Evolutionary conservation across 208 protist species (phyloP).

Genomic region (Vickermania ingenoplastis): DNA sequence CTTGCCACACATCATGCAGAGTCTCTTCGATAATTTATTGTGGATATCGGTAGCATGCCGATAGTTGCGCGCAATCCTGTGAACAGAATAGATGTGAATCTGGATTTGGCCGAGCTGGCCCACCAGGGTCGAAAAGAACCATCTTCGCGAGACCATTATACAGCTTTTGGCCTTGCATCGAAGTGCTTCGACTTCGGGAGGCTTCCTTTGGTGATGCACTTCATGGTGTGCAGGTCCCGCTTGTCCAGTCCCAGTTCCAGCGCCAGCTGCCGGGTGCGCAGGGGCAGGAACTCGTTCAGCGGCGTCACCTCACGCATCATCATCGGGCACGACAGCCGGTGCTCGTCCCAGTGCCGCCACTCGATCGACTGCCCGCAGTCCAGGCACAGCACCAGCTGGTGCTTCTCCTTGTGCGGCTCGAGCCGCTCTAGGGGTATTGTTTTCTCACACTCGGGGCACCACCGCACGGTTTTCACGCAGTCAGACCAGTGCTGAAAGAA

Average conservation of each 20-base stretch:
- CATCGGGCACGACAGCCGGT: constrained; percentile 65
- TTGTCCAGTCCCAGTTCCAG: constrained; percentile 82
- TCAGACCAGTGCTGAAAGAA: constrained; percentile 74
- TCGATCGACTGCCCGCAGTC: constrained; percentile 80
- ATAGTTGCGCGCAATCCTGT: no score
- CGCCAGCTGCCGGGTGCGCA: constrained; percentile 76
- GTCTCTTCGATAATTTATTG: no score
- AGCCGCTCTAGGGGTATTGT: constrained; percentile 69
- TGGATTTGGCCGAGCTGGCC: no score
- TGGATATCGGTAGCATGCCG: no score
- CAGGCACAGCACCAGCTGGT: constrained; percentile 84
- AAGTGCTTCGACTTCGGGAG: constrained; percentile 47
- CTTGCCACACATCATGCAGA: no score
- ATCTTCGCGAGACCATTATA: no score
- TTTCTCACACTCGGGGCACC: constrained; percentile 76
- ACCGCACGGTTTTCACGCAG: constrained; percentile 73
- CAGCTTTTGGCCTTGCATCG: no score
- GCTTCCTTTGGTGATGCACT: constrained; percentile 27
- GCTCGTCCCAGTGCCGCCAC: constrained; percentile 85
- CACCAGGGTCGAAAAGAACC: no score
- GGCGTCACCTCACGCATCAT: constrained; percentile 87
- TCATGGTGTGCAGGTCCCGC: constrained; percentile 83
- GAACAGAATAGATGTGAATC: no score
- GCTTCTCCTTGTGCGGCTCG: constrained; percentile 81
- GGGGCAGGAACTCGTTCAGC: constrained; percentile 82